Evolutionary conservation across 768 basidiomycete genomes (phyloP).

Genomic region (Trametopsis cervina): DNA sequence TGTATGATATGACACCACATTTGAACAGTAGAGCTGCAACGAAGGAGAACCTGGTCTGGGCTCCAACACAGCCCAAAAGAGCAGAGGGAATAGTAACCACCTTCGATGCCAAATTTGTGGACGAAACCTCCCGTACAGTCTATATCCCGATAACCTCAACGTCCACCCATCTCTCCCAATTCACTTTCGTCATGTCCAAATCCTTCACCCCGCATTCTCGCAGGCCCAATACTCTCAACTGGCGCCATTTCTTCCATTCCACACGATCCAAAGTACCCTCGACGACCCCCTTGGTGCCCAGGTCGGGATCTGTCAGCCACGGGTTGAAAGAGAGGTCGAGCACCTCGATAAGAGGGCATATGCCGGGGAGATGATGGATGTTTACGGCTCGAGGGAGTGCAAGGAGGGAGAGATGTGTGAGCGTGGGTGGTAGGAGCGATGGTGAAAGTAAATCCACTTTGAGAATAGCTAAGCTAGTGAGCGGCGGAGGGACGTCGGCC

Average conservation of each 20-base stretch:
- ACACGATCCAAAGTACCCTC: slow-evolving; percentile 37
- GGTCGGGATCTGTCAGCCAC: slow-evolving; percentile 29
- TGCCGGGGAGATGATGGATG: slow-evolving; percentile 48
- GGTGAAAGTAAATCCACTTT: slow-evolving; percentile 40
- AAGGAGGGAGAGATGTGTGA: slow-evolving; percentile 57
- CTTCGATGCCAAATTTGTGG: no score
- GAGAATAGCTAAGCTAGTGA: slow-evolving; percentile 46
- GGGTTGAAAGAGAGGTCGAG: slow-evolving; percentile 65
- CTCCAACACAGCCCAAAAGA: no score
- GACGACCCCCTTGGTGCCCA: slow-evolving; percentile 4
- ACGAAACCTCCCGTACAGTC: neutral
- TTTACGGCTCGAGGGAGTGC: slow-evolving; percentile 41
- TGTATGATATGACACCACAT: no score
- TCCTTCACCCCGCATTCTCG: slow-evolving; percentile 43
- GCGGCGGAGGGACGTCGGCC: slow-evolving; percentile 14
- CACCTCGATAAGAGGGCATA: slow-evolving; percentile 55
- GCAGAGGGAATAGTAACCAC: no score
- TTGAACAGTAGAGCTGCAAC: no score
- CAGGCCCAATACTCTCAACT: slow-evolving; percentile 48
- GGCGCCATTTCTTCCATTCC: slow-evolving; percentile 51
- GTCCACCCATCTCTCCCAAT: slow-evolving; percentile 61
- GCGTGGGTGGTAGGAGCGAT: slow-evolving; percentile 51
- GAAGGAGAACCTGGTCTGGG: no score
- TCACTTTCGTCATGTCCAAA: slow-evolving; percentile 39
- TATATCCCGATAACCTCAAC: slow-evolving; percentile 35